phyloP scores from a whole-genome alignment of 345 rosid species.

The Streptanthus diversifolius region DNA sequence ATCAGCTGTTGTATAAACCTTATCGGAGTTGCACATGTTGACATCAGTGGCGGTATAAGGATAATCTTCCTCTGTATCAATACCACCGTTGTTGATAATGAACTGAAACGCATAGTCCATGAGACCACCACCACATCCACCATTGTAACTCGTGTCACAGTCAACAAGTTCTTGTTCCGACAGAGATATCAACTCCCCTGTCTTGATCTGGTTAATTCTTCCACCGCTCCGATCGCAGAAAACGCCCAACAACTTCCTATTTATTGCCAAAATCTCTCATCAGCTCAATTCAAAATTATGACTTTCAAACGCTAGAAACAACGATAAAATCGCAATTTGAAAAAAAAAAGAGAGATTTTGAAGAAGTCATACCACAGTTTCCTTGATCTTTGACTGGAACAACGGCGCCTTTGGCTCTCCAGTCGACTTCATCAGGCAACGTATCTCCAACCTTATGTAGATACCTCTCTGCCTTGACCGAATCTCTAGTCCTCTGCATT shows the following conservation, averaged over 20 bases:
- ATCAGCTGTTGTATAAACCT: conserved; percentile 37
- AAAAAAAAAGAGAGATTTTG: background rate
- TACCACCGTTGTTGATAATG: conserved; percentile 60
- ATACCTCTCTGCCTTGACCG: conserved; percentile 33
- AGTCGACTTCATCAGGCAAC: conserved; percentile 46
- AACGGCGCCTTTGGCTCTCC: conserved; percentile 53
- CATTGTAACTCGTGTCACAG: conserved; percentile 55
- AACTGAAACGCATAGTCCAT: conserved; percentile 75
- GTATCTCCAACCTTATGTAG: conserved; percentile 24
- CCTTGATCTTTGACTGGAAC: conserved; percentile 50
- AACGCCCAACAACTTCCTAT: conserved; percentile 92
- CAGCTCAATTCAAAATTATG: background rate
- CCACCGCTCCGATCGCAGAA: conserved; percentile 73
- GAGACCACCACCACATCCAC: conserved; percentile 75
- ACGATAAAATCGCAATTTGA: conserved; percentile 7
- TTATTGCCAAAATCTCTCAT: background rate
- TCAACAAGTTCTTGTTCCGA: conserved; percentile 81
- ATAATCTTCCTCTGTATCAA: conserved; percentile 63
- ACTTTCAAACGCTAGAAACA: background rate
- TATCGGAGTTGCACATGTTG: conserved; percentile 43
- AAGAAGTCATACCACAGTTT: conserved; percentile 40
- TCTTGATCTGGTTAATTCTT: conserved; percentile 71
- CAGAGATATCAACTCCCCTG: conserved; percentile 55
- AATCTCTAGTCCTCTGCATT: conserved; percentile 13
- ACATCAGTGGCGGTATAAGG: conserved; percentile 49